Conservation (phyloP, 2,329 filamentous ascomycete genomes). For the Fusarium sp. region DNA sequence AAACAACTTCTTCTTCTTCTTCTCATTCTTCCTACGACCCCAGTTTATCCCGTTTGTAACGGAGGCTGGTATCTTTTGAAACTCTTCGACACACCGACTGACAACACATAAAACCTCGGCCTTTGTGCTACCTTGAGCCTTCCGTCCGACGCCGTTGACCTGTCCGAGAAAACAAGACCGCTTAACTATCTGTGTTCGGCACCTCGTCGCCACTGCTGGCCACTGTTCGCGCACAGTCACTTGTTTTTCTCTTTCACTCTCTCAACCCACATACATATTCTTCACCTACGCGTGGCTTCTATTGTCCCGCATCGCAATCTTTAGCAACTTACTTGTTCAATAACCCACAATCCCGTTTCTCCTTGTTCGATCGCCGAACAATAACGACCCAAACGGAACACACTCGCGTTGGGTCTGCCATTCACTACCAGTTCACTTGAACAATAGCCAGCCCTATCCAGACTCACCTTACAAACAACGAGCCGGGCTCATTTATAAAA, state of each 20-base stretch:
- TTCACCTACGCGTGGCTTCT: conserved; percentile 21
- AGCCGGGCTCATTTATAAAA: conserved; percentile 30
- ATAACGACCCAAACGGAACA: conserved; percentile 29
- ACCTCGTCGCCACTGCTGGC: conserved; percentile 20
- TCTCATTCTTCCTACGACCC: conserved; percentile 3
- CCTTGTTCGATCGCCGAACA: conserved; percentile 24
- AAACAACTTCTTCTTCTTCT: conserved; percentile 14
- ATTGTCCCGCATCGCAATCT: conserved; percentile 34
- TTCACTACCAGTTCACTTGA: conserved; percentile 37
- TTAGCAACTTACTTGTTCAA: conserved; percentile 25
- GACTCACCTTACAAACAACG: conserved; percentile 14
- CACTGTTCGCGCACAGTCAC: conserved; percentile 26
- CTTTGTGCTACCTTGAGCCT: conserved; percentile 30
- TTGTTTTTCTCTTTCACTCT: conserved; percentile 10
- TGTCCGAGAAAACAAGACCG: conserved; percentile 40
- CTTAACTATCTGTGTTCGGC: conserved; percentile 22
- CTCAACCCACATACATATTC: conserved; percentile 8
- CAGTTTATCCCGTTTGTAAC: conserved; percentile 28
- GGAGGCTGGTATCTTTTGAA: conserved; percentile 27
- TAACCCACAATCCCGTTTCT: conserved; percentile 38
- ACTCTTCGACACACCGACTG: conserved; percentile 21
- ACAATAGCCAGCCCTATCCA: conserved; percentile 19
- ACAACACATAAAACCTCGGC: conserved; percentile 24
- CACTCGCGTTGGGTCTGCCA: conserved; percentile 20
- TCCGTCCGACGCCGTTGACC: conserved; percentile 30